Evolutionary conservation across 2,329 filamentous ascomycete genomes (phyloP), one percentile per base, ranked within the genome.

Genomic region (Fusarium sp.): DNA sequence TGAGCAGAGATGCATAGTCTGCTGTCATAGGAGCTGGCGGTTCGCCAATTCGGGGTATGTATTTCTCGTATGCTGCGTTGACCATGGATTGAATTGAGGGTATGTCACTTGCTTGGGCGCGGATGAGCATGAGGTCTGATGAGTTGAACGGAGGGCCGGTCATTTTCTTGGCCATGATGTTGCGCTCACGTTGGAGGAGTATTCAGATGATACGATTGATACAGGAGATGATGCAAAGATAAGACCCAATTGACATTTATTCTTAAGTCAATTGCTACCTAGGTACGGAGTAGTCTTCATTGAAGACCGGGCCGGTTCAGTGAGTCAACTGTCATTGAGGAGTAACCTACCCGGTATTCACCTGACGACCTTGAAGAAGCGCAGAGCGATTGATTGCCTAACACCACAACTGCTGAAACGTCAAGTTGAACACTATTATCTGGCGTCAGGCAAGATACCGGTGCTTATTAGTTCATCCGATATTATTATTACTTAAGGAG

Each of bases 1-100:
- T n/a, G 44, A 84, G 72, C 4, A 83, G 70, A 8, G 71, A 32
- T 11, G 30, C 6, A 48, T 83, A 83, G 66, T 84, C 75, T n/a
- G 76, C 70, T 4, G 66, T 75, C 82, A 84, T 84, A 3, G 82
- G 82, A 0, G 81, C 82, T 2, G 82, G 82, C 0, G 75, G 74
- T 48, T 78, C 80, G 9, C 81, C 81, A 56, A 83, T 81, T 8
- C 80, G 80, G 18, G 80, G 72, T 34, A 81, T 77, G 65, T 82
- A 82, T 54, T 81, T 83, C 9, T 77, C 66, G 64, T 82, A 82
- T 39, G 81, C 81, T 24, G 72, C 70, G 17, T 73, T 70, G 47
- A 81, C 77, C 47, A 83, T 81, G 17, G 57, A 38, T 51, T 78
- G 75, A 34, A 82, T 81, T 45, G 65, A 60, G n/a, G 80, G 77